A percentile compares a stretch with the other conserved stretches of the same genome.
These are phyloP conservation scores for Malus fusca DNA, from an alignment of 306 rosid genomes.

Conservation along the genomic window DNA sequence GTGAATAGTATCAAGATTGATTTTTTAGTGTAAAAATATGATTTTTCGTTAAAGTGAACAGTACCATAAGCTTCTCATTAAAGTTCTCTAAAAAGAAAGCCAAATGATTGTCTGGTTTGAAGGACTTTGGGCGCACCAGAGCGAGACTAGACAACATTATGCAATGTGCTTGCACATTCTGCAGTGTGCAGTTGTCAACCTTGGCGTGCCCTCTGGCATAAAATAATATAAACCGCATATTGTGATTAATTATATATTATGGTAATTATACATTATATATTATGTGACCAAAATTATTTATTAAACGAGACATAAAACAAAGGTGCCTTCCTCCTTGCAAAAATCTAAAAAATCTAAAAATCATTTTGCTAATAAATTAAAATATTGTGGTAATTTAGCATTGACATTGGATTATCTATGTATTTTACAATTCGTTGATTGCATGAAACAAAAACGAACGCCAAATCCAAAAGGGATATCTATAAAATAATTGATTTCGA, in stretches of 20 bases:
- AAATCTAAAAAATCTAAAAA: background rate
- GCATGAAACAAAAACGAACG: background rate
- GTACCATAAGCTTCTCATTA: too few relatives aligned
- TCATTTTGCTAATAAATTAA: background rate
- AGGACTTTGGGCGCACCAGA: background rate
- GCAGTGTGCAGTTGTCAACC: background rate
- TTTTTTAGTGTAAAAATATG: too few relatives aligned
- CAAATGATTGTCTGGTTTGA: background rate
- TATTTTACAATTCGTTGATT: too few relatives aligned
- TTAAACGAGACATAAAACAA: background rate
- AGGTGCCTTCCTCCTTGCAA: too few relatives aligned
- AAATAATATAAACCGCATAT: background rate
- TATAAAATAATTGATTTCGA: too few relatives aligned
- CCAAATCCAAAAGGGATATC: too few relatives aligned
- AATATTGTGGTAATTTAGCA: background rate
- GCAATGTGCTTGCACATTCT: too few relatives aligned
- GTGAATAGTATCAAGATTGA: too few relatives aligned
- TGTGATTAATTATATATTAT: too few relatives aligned
- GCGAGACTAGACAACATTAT: background rate
- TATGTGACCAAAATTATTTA: background rate
- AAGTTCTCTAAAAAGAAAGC: too few relatives aligned
- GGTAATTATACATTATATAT: too few relatives aligned
- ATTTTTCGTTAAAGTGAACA: too few relatives aligned
- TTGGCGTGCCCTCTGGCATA: background rate
- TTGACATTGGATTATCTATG: background rate